Evolutionary conservation across 78 protist species (phyloP).

Genomic region (slime mould (Dictyostelium discoideum)): DNA sequence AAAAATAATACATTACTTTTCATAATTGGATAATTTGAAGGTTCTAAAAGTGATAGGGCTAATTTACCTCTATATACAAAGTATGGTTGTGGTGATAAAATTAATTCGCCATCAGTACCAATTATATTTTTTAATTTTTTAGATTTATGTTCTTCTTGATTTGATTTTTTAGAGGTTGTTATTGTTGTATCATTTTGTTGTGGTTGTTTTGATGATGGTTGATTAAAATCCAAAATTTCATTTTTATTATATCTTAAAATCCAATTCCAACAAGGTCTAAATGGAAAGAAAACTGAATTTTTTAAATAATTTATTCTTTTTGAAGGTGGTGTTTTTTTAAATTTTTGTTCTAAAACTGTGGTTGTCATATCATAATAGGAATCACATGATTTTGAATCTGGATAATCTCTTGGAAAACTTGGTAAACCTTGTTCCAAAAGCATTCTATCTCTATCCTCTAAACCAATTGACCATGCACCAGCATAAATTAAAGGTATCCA

Average conservation of each 20-base stretch:
- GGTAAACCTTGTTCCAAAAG: constrained; percentile 70
- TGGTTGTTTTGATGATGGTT: neutral
- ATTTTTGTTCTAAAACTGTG: neutral
- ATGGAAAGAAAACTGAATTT: constrained; percentile 56
- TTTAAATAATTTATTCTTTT: constrained; percentile 47
- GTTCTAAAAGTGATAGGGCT: constrained; percentile 39
- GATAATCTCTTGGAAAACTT: constrained; percentile 57
- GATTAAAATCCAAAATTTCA: neutral
- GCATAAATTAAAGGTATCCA: constrained; percentile 71
- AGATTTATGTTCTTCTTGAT: constrained; percentile 18
- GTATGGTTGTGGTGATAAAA: neutral
- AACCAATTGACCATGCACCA: constrained; percentile 77
- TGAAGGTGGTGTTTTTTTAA: constrained; percentile 58
- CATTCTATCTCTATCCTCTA: constrained; percentile 53
- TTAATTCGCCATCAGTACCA: neutral
- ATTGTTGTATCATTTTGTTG: neutral
- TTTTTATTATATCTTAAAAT: constrained; percentile 6
- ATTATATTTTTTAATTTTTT: constrained; percentile 21
- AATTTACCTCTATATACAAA: constrained; percentile 77
- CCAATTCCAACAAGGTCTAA: constrained; percentile 53
- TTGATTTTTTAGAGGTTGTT: neutral
- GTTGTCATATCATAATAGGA: neutral
- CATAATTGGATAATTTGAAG: constrained; percentile 24
- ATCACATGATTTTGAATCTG: constrained; percentile 8
- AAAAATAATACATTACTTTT: constrained; percentile 33